A percentile compares a stretch with the other conserved stretches of the same genome.
Evolutionary conservation across 169 alveolate species (phyloP).

Genomic region (Cryptosporidium parvum): DNA sequence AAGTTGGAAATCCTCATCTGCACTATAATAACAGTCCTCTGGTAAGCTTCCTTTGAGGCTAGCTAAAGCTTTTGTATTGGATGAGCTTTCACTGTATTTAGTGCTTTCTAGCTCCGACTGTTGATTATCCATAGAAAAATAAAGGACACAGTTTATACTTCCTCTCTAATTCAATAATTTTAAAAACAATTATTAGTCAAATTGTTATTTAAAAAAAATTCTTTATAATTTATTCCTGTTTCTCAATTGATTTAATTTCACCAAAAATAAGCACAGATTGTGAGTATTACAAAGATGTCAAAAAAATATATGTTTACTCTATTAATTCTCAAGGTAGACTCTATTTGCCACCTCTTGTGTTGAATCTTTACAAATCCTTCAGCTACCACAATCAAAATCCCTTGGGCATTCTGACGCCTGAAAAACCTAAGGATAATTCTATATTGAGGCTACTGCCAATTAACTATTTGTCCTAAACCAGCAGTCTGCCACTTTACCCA

Average conservation of each 20-base stretch:
- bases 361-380: slow-evolving; percentile 45
- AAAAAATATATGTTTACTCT: not conserved
- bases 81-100: slow-evolving; percentile 61
- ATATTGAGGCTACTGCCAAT: slow-evolving; percentile 33
- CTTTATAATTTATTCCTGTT: not conserved
- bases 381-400: slow-evolving; percentile 21
- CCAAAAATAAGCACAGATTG: not conserved
- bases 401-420: slow-evolving; percentile 37
- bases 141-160: not conserved
- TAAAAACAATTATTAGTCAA: not conserved
- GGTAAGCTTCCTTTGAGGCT: slow-evolving; percentile 30
- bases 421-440: slow-evolving; percentile 3
- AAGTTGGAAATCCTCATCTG: slow-evolving; percentile 70
- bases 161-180: not conserved
- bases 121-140: slow-evolving; percentile 65
- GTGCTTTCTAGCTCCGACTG: slow-evolving; percentile 30
- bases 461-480: slow-evolving; percentile 29
- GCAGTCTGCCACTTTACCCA: slow-evolving; percentile 46
- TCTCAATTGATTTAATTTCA: slow-evolving; percentile 12
- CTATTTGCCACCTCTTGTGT: slow-evolving; percentile 1
- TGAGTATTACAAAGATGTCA: not conserved
- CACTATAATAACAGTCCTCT: slow-evolving; percentile 75
- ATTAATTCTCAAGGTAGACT: slow-evolving; percentile 17
- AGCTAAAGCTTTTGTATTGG: not conserved
- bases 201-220: not conserved